A percentile compares a stretch with the other conserved stretches of the same genome.
phyloP scores from a whole-genome alignment of 441 rosid species.

The Populus hybrid region DNA sequence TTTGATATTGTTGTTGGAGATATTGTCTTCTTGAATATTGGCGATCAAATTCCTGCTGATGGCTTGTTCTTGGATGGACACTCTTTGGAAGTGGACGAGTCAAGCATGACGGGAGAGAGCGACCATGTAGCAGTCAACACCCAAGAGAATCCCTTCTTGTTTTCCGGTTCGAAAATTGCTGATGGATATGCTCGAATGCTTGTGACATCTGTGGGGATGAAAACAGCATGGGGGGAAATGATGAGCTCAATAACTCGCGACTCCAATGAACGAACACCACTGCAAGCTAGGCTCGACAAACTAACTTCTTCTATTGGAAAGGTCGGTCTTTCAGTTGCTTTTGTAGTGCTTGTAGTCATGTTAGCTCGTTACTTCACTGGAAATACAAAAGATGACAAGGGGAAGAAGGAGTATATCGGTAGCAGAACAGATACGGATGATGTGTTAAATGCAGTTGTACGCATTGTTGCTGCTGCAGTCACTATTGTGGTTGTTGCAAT shows the following conservation, averaged over 20 bases:
- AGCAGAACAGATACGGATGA: conserved; percentile 34
- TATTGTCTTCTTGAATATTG: conserved; percentile 56
- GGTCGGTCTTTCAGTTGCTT: conserved; percentile 62
- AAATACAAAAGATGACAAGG: conserved; percentile 41
- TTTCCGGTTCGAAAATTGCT: conserved; percentile 67
- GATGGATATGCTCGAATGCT: conserved; percentile 65
- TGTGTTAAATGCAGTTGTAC: conserved; percentile 45
- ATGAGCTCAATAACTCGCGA: conserved; percentile 61
- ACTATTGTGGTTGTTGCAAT: conserved; percentile 82
- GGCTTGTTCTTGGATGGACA: conserved; percentile 66
- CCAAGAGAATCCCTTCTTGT: conserved; percentile 51
- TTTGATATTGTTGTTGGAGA: conserved; percentile 78
- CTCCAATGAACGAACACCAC: conserved; percentile 58
- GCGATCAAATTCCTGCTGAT: conserved; percentile 79
- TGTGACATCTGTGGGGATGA: conserved; percentile 71
- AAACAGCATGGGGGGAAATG: conserved; percentile 69
- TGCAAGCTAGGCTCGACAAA: conserved; percentile 62
- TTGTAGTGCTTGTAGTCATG: conserved; percentile 55
- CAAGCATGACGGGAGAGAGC: conserved; percentile 84
- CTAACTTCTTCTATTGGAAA: conserved; percentile 67
- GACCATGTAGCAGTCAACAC: conserved; percentile 57
- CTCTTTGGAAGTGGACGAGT: conserved; percentile 66
- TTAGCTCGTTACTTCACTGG: conserved; percentile 64
- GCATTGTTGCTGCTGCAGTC: conserved; percentile 62
- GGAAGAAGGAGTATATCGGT: conserved; percentile 37